A percentile compares a stretch with the other conserved stretches of the same genome.
Evolutionary conservation across 495 filamentous ascomycete genomes (phyloP).

Genomic region (Penicillium lagena): DNA sequence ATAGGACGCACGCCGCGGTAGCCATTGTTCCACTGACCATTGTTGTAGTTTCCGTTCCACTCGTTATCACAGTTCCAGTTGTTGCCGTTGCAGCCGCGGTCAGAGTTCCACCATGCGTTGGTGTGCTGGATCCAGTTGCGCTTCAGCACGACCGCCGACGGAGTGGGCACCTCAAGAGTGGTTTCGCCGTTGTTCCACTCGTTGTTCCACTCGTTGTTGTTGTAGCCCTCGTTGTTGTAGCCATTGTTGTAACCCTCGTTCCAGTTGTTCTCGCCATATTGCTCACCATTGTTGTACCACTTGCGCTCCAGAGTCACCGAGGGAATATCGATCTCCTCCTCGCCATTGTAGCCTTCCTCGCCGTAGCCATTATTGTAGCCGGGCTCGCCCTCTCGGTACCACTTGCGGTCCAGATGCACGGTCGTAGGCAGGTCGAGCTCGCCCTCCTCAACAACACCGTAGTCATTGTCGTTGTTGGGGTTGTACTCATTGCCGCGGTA

Average conservation of each 20-base stretch:
- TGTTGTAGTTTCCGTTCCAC: slow-evolving; percentile 3
- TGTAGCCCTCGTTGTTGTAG: not conserved
- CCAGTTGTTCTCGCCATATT: too few relatives aligned
- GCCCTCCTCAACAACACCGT: not conserved
- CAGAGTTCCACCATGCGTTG: too few relatives aligned
- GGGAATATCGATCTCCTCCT: not conserved
- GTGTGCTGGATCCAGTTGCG: too few relatives aligned
- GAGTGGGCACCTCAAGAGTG: too few relatives aligned
- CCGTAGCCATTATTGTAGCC: not conserved
- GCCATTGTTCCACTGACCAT: slow-evolving; percentile 1
- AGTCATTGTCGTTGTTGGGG: not conserved
- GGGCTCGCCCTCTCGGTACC: not conserved
- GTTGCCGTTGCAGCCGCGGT: not conserved
- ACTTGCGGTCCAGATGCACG: not conserved
- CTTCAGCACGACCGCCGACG: too few relatives aligned
- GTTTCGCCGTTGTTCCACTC: not conserved
- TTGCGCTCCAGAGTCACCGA: not conserved
- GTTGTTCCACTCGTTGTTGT: not conserved
- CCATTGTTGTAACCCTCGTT: not conserved
- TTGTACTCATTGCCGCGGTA: not conserved
- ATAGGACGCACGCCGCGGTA: not conserved
- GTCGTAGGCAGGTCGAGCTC: too few relatives aligned
- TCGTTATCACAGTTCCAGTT: slow-evolving; percentile 1
- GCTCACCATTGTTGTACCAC: too few relatives aligned
- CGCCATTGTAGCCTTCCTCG: not conserved